Evolutionary conservation across 495 filamentous ascomycete species (phyloP).

Genomic region (Penicillium subrubescens): DNA sequence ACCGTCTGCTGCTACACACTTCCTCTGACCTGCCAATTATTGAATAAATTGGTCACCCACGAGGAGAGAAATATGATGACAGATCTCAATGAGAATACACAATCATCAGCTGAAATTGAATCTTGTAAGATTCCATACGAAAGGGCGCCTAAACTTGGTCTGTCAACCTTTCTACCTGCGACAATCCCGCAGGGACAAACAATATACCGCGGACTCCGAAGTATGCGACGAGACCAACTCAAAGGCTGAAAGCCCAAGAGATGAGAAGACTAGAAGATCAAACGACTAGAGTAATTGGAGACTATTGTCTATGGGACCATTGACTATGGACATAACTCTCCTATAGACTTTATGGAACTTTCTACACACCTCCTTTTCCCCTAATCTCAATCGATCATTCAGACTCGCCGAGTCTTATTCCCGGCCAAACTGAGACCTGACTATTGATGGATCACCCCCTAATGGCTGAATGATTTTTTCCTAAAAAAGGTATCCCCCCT

Average conservation of each 20-base stretch:
- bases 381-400: not conserved
- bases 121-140: not conserved
- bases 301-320: not conserved
- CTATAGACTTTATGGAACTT: not conserved
- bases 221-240: not conserved
- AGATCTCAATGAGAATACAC: not conserved
- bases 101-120: not conserved
- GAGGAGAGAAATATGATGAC: not conserved
- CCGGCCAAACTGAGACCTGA: not conserved
- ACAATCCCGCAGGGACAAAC: not conserved
- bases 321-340: not conserved
- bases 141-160: constrained; percentile 10
- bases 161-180: constrained; percentile 2
- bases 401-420: not conserved
- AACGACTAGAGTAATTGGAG: not conserved
- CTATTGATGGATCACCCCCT: constrained; percentile 5
- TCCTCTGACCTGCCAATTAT: not conserved
- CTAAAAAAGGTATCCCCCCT: not conserved
- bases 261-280: not conserved
- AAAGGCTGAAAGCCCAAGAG: not conserved
- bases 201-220: not conserved
- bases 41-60: not conserved
- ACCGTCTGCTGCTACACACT: constrained; percentile 13
- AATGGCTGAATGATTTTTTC: not conserved
- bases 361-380: not conserved